Conservation (phyloP, 1,139 yeast species). For the Sugiyamaella castrensis region DNA sequence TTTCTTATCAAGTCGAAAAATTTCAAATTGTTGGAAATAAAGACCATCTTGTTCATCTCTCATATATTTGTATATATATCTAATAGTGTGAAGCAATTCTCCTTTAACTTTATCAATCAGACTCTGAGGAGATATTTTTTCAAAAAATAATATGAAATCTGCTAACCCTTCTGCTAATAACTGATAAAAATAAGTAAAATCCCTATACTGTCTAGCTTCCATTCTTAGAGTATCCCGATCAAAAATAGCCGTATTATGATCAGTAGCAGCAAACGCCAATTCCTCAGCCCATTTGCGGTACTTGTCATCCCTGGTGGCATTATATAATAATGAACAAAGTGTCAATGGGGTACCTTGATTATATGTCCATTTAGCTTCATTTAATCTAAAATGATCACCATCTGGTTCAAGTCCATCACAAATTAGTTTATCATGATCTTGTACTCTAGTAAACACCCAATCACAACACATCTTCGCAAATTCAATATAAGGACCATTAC, state of each 20-base stretch:
- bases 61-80: constrained; percentile 47
- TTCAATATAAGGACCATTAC: constrained; percentile 45
- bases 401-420: constrained; percentile 57
- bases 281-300: constrained; percentile 58
- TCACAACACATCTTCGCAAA: constrained; percentile 56
- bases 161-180: constrained; percentile 66
- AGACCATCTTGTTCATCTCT: constrained; percentile 59
- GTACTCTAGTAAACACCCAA: constrained; percentile 52
- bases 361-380: constrained; percentile 63
- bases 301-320: constrained; percentile 50
- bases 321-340: constrained; percentile 52
- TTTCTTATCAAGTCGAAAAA: constrained; percentile 52
- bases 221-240: constrained; percentile 59
- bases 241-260: constrained; percentile 55
- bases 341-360: constrained; percentile 66
- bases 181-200: constrained; percentile 61
- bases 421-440: constrained; percentile 54
- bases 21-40: constrained; percentile 61
- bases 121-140: constrained; percentile 41
- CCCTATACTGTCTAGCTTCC: constrained; percentile 62
- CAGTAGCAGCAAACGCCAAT: constrained; percentile 59
- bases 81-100: constrained; percentile 31
- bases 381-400: constrained; percentile 43
- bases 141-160: constrained; percentile 55
- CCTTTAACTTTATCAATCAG: constrained; percentile 27